These are phyloP conservation scores for Lasiodiplodia theobromae DNA, from an alignment of 2,329 filamentous ascomycete genomes.

Conservation along the genomic window DNA sequence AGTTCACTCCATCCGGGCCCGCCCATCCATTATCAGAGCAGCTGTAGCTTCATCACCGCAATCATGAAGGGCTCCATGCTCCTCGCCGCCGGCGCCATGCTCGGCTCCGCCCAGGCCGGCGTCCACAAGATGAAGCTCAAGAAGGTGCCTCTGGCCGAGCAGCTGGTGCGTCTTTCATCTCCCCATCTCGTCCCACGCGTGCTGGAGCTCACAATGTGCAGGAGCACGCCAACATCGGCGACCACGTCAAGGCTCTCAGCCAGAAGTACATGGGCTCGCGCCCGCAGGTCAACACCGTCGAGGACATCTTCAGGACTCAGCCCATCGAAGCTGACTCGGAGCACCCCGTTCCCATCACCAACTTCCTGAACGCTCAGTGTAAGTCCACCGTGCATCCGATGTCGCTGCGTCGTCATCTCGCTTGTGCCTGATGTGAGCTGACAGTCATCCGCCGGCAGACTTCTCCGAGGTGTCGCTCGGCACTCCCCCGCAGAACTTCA, in stretches of 20 bases:
- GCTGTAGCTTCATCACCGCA: slow-evolving; percentile 8
- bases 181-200: slow-evolving; percentile 26
- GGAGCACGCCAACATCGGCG: slow-evolving; percentile 79
- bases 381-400: slow-evolving; percentile 51
- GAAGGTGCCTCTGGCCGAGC: slow-evolving; percentile 91
- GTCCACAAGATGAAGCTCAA: slow-evolving; percentile 97
- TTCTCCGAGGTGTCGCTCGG: slow-evolving; percentile 97
- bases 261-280: slow-evolving; percentile 96
- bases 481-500: slow-evolving; percentile 92
- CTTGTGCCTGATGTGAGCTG: slow-evolving; percentile 12
- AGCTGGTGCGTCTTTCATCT: slow-evolving; percentile 72
- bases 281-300: slow-evolving; percentile 63
- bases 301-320: slow-evolving; percentile 81
- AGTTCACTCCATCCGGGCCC: not conserved
- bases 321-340: slow-evolving; percentile 69
- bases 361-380: slow-evolving; percentile 99
- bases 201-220: slow-evolving; percentile 47
- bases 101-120: slow-evolving; percentile 82
- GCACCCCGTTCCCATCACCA: slow-evolving; percentile 88
- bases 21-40: not conserved
- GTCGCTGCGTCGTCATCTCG: not conserved
- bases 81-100: slow-evolving; percentile 78
- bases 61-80: slow-evolving; percentile 86
- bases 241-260: slow-evolving; percentile 80
- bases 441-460: slow-evolving; percentile 61